Evolutionary conservation across 78 protist genomes (phyloP), one percentile per base, ranked within the genome.

Genomic region (Cavenderia fasciculata): DNA sequence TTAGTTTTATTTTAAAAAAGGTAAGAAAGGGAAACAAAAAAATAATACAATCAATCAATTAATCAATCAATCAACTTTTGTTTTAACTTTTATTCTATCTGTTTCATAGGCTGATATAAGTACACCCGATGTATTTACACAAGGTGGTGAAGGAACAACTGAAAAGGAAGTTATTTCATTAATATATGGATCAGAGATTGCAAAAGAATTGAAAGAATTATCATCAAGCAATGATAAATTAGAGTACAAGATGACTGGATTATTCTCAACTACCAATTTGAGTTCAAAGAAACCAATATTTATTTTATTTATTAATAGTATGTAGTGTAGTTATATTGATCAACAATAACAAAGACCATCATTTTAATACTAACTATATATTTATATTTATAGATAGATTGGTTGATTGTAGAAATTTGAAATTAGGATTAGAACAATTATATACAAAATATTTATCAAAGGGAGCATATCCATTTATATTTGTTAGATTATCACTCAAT

Each of bases 251-350:
- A 71, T 88, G 62, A 31, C 33, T 7, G 99, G 96, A 0, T 56
- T 16, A 10, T 84, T 96, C 8, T 57, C 97, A 18, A 86, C 94
- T 38, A 94, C 98, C 14, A 95, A 94, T 82, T 96, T 77, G 59
- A 43, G 21, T 44, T 2, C 36, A 27, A 86, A 86, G 93, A 88
- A 91, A 74, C n/a, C 41, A 2, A 65, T 41, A 12, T 86, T 92
- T 40, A 62, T 97, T 43, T 61, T 98, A 33, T 98, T 98, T 84
- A 86, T 98, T 68, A 98, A 98, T 89, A 72, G 87, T 61, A 46
- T 21, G 59, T 23, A 73, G 36, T 36, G 61, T 14, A 1, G 18
- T 41, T 11, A 7, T 59, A 4, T 38, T 23, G 33, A 19, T n/a
- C 10, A 19, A 71, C 1, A 2, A 51, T 7, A 16, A n/a, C 56